A percentile compares a stretch with the other conserved stretches of the same genome.
Evolutionary conservation across 192 early-diverging fungal genomes (phyloP).

Genomic region (Mortierella hygrophila): DNA sequence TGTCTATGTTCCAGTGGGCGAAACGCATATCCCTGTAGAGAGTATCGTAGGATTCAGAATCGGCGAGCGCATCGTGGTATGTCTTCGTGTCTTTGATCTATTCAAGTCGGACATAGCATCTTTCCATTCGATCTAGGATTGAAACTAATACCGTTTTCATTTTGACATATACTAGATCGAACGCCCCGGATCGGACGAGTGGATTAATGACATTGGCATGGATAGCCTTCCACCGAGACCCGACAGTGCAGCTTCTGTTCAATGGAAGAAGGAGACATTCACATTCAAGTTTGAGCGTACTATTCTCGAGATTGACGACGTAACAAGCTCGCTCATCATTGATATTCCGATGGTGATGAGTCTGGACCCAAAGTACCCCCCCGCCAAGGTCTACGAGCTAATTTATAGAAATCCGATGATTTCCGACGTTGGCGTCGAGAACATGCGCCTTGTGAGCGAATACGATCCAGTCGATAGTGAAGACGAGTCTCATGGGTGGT

Average conservation of each 20-base stretch:
- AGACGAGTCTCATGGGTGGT: constrained; percentile 24
- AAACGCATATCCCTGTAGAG: constrained; percentile 16
- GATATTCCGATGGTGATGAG: constrained; percentile 32
- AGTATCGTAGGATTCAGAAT: not conserved
- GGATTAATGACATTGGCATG: constrained; percentile 30
- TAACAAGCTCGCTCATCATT: not conserved
- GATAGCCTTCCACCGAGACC: constrained; percentile 9
- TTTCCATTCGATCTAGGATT: not conserved
- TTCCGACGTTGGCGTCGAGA: constrained; percentile 21
- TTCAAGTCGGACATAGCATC: not conserved
- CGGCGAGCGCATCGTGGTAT: constrained; percentile 21
- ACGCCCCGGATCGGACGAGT: constrained; percentile 21
- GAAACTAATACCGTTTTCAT: not conserved
- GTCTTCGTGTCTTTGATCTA: not conserved
- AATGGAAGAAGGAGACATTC: constrained; percentile 17
- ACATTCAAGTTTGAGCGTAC: constrained; percentile 24
- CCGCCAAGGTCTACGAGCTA: constrained; percentile 9
- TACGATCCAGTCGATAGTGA: constrained; percentile 5
- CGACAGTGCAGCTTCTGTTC: constrained; percentile 6
- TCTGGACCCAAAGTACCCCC: constrained; percentile 19
- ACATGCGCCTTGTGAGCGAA: constrained; percentile 20
- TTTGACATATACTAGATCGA: constrained; percentile 4
- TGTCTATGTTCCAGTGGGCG: constrained; percentile 21
- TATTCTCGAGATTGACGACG: constrained; percentile 6
- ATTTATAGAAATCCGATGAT: constrained; percentile 14